phyloP scores from a whole-genome alignment of 2,329 filamentous ascomycete species.

The Aspergillus hortae region DNA sequence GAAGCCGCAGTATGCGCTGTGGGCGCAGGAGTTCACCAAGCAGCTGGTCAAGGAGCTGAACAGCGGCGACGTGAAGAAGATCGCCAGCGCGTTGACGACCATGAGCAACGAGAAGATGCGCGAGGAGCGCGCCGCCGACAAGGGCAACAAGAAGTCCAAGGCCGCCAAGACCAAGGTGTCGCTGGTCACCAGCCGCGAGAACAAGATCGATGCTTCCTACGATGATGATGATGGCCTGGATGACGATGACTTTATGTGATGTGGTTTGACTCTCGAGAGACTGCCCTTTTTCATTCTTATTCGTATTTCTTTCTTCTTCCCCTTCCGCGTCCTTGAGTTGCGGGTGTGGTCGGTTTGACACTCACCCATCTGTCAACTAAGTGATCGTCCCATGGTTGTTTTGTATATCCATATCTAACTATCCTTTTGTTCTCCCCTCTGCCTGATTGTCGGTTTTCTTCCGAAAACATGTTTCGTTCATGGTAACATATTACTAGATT shows the following conservation, averaged over 20 bases:
- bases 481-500: not conserved
- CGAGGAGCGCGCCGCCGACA: slow-evolving; percentile 92
- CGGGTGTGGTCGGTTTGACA: slow-evolving; percentile 1
- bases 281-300: slow-evolving; percentile 6
- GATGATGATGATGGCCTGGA: slow-evolving; percentile 88
- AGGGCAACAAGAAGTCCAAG: slow-evolving; percentile 95
- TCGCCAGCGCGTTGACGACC: slow-evolving; percentile 80
- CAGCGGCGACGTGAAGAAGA: slow-evolving; percentile 95
- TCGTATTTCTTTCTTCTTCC: slow-evolving; percentile 10
- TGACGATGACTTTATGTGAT: slow-evolving; percentile 50
- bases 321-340: slow-evolving; percentile 5
- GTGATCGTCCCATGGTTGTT: not conserved
- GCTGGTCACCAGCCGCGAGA: slow-evolving; percentile 62
- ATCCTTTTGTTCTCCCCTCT: not conserved
- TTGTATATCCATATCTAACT: slow-evolving; percentile 7
- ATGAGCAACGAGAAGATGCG: slow-evolving; percentile 97
- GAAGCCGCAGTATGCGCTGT: slow-evolving; percentile 86
- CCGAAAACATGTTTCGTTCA: not conserved
- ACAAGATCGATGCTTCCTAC: slow-evolving; percentile 63
- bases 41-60: slow-evolving; percentile 81
- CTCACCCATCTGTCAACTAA: slow-evolving; percentile 1
- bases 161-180: slow-evolving; percentile 92
- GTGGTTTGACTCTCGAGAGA: slow-evolving; percentile 3
- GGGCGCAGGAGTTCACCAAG: slow-evolving; percentile 88
- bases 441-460: not conserved